These are phyloP conservation scores for Aulographum hederae DNA, from an alignment of 2,329 filamentous ascomycete genomes.

Conservation along the genomic window DNA sequence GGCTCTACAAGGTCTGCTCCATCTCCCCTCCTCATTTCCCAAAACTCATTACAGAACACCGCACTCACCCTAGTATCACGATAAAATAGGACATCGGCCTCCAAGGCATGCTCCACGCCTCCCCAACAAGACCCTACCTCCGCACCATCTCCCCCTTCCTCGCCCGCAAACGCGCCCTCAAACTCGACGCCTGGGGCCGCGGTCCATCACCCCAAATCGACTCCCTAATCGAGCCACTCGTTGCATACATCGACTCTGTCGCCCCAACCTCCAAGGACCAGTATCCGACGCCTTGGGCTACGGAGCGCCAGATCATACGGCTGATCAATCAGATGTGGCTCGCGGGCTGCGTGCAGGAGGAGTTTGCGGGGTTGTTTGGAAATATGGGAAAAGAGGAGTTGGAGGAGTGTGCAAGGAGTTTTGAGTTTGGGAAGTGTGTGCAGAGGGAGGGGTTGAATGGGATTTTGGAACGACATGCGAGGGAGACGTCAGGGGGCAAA, in stretches of 20 bases:
- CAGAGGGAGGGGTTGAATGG: slow-evolving; percentile 32
- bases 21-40: slow-evolving; percentile 19
- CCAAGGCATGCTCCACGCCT: slow-evolving; percentile 13
- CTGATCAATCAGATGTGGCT: slow-evolving; percentile 29
- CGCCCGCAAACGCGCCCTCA: slow-evolving; percentile 34
- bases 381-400: slow-evolving; percentile 32
- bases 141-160: slow-evolving; percentile 32
- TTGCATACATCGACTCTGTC: slow-evolving; percentile 13
- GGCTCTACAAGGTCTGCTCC: slow-evolving; percentile 13
- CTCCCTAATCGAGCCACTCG: slow-evolving; percentile 20
- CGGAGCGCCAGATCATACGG: slow-evolving; percentile 16
- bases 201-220: slow-evolving; percentile 26
- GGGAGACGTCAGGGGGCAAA: no score
- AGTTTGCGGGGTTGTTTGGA: slow-evolving; percentile 36
- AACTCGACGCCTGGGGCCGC: slow-evolving; percentile 37
- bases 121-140: slow-evolving; percentile 20
- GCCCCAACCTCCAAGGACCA: slow-evolving; percentile 10
- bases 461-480: slow-evolving; percentile 28
- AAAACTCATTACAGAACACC: no score
- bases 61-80: no score
- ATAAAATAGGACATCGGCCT: slow-evolving; percentile 17
- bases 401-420: slow-evolving; percentile 34
- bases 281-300: slow-evolving; percentile 14
- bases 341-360: slow-evolving; percentile 31
- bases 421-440: slow-evolving; percentile 35